phyloP scores from a whole-genome alignment of 2,329 filamentous ascomycete species.

The Fusarium palustre region DNA sequence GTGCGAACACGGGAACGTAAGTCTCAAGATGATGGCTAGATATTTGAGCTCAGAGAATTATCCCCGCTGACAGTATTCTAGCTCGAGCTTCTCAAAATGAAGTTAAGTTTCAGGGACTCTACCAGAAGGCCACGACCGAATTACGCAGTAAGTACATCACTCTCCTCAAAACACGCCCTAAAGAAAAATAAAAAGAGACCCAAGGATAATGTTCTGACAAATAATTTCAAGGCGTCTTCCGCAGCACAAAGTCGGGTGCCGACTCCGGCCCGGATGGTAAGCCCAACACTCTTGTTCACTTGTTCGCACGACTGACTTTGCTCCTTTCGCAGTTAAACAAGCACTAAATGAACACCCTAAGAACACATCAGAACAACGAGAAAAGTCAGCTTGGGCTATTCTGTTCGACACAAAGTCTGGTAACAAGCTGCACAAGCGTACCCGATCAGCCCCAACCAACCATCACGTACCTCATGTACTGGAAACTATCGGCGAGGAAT shows the following conservation, averaged over 20 bases:
- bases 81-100: neutral
- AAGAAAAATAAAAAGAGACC: neutral
- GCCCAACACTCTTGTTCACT: neutral
- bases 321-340: neutral
- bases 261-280: slow-evolving; percentile 8
- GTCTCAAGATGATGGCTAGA: neutral
- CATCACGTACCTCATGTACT: neutral
- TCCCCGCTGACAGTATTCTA: neutral
- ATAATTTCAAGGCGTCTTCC: slow-evolving; percentile 7
- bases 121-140: slow-evolving; percentile 19
- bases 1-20: neutral
- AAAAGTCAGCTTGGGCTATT: slow-evolving; percentile 5
- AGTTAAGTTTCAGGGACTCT: slow-evolving; percentile 9
- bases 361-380: neutral
- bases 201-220: neutral
- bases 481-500: slow-evolving; percentile 7
- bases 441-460: slow-evolving; percentile 16
- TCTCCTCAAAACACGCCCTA: neutral
- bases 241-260: neutral
- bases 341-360: too few species aligned
- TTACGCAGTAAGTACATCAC: slow-evolving; percentile 18
- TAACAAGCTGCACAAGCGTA: slow-evolving; percentile 30
- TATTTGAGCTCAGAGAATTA: neutral
- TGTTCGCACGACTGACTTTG: slow-evolving; percentile 5
- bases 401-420: slow-evolving; percentile 31